Percentiles rank a stretch among this genome's conserved stretches.
phyloP scores from a whole-genome alignment of 345 rosid genomes.

The Salix dunnii region DNA sequence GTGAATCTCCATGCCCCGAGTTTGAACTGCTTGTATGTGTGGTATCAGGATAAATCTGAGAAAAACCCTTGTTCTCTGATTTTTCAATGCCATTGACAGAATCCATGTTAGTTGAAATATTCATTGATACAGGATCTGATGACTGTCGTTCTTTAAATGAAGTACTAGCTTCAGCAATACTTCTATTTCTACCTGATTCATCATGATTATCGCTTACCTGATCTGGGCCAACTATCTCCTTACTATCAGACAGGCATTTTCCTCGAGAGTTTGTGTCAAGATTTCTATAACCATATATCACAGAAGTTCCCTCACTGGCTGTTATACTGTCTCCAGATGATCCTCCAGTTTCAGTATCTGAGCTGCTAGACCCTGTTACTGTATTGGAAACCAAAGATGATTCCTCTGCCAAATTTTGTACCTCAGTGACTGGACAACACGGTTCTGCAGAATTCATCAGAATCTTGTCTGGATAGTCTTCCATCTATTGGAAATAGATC shows the following conservation, averaged over 20 bases:
- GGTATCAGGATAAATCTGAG: slow-evolving; percentile 30
- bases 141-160: slow-evolving; percentile 41
- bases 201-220: slow-evolving; percentile 40
- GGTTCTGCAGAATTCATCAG: slow-evolving; percentile 29
- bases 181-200: slow-evolving; percentile 39
- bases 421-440: slow-evolving; percentile 23
- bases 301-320: slow-evolving; percentile 23
- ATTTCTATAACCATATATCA: slow-evolving; percentile 23
- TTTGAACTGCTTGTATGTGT: slow-evolving; percentile 30
- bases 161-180: slow-evolving; percentile 42
- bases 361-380: slow-evolving; percentile 23
- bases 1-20: slow-evolving; percentile 30
- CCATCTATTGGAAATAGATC: slow-evolving; percentile 37
- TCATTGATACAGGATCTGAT: slow-evolving; percentile 44
- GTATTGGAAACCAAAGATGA: slow-evolving; percentile 22
- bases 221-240: slow-evolving; percentile 36
- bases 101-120: slow-evolving; percentile 43
- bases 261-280: slow-evolving; percentile 25
- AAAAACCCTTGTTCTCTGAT: slow-evolving; percentile 34
- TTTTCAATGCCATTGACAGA: slow-evolving; percentile 42
- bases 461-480: slow-evolving; percentile 33
- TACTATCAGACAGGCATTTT: slow-evolving; percentile 34
- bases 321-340: slow-evolving; percentile 26
- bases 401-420: slow-evolving; percentile 24
- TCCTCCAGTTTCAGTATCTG: slow-evolving; percentile 32